Evolutionary conservation across 1,139 yeast species (phyloP).

Genomic region (Petasospora rhodanensis): DNA sequence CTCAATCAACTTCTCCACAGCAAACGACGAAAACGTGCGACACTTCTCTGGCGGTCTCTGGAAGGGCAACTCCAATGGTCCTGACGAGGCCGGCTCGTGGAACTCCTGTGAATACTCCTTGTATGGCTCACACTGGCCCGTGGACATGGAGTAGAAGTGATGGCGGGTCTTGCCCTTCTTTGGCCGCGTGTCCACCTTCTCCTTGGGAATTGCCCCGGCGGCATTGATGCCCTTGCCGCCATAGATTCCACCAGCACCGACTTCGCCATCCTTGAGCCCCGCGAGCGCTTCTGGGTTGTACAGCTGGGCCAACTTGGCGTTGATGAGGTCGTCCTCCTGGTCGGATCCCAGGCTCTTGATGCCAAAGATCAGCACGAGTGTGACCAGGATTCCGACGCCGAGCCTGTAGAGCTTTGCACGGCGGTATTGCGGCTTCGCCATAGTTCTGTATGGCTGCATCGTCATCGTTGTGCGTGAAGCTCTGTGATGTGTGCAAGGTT

Average conservation of each 20-base stretch:
- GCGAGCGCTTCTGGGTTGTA: too few relatives aligned
- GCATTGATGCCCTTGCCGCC: constrained; percentile 8
- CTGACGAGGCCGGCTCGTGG: constrained; percentile 49
- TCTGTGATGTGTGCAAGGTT: too few relatives aligned
- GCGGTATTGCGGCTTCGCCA: constrained; percentile 9
- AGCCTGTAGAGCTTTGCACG: constrained; percentile 7
- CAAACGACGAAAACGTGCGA: constrained; percentile 62
- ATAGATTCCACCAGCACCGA: constrained; percentile 1
- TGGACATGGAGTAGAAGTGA: constrained; percentile 10
- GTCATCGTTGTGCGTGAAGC: too few relatives aligned
- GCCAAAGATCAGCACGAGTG: constrained; percentile 7
- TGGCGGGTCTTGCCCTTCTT: constrained; percentile 12
- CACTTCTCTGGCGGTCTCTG: constrained; percentile 74
- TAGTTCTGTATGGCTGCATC: constrained; percentile 6
- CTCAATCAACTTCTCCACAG: constrained; percentile 58
- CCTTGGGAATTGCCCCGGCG: too few relatives aligned
- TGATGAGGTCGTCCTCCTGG: constrained; percentile 14
- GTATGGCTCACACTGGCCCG: constrained; percentile 26
- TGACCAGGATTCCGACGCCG: constrained; percentile 8
- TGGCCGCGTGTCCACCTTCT: constrained; percentile 5
- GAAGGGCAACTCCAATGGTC: constrained; percentile 50
- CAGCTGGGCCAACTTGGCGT: constrained; percentile 6
- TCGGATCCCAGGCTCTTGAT: constrained; percentile 12
- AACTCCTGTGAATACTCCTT: constrained; percentile 28
- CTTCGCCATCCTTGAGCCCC: constrained; percentile 3